These are phyloP conservation scores for Lepraria neglecta DNA, from an alignment of 495 filamentous ascomycete species.

Conservation along the genomic window DNA sequence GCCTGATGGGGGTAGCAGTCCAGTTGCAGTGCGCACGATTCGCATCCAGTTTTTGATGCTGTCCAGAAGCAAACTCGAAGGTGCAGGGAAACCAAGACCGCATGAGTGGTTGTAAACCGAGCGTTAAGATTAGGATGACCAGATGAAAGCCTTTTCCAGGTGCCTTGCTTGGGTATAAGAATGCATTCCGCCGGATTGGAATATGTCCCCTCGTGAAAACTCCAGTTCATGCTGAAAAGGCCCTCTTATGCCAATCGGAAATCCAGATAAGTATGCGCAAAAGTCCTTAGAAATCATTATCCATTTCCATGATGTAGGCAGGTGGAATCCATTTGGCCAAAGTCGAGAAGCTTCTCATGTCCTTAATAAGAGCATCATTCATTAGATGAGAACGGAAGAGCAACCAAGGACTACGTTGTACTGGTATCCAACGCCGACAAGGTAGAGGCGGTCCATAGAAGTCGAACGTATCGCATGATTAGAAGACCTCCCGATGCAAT, in stretches of 20 bases:
- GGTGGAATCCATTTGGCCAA: background rate
- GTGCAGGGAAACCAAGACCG: background rate
- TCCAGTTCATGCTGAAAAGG: slow-evolving; percentile 10
- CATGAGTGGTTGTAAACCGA: background rate
- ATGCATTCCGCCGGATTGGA: background rate
- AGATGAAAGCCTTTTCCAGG: background rate
- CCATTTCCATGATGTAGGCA: background rate
- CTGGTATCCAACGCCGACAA: slow-evolving; percentile 16
- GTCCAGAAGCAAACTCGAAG: background rate
- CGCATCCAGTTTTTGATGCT: background rate
- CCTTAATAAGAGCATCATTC: background rate
- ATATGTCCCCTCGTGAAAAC: background rate
- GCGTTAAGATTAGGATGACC: background rate
- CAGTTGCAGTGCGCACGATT: background rate
- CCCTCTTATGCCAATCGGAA: background rate
- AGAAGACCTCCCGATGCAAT: slow-evolving; percentile 12
- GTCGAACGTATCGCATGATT: background rate
- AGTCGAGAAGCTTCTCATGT: background rate
- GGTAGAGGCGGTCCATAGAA: background rate
- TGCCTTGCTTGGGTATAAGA: background rate
- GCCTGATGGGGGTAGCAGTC: background rate
- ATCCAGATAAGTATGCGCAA: background rate
- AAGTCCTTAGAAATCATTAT: background rate
- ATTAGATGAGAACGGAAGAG: slow-evolving; percentile 5
- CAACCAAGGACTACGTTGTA: slow-evolving; percentile 12